Conservation (phyloP, 345 rosid species). For the Carallia pectinifolia region DNA sequence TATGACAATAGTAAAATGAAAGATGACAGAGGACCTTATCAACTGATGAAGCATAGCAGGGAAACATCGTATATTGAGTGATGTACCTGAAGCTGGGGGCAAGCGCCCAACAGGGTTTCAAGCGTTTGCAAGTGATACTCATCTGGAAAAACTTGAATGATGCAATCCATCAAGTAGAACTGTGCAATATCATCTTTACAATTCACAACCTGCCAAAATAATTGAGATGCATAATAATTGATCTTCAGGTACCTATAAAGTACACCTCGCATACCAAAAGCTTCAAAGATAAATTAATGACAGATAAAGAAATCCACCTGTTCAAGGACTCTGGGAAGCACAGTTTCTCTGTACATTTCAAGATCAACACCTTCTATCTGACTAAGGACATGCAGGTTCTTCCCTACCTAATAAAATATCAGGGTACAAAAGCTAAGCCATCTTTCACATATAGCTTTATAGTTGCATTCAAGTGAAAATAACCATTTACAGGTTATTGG, state of each 20-base stretch:
- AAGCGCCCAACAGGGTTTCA: conserved; percentile 86
- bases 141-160: conserved; percentile 98
- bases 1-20: not conserved
- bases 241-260: conserved; percentile 11
- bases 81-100: conserved; percentile 94
- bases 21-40: not conserved
- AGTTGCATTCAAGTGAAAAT: conserved; percentile 40
- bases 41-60: conserved; percentile 6
- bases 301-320: conserved; percentile 52
- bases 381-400: conserved; percentile 96
- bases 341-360: conserved; percentile 86
- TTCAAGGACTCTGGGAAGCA: conserved; percentile 95
- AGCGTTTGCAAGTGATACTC: conserved; percentile 99
- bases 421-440: conserved; percentile 29
- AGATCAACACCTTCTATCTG: conserved; percentile 99
- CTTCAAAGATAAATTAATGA: conserved; percentile 1
- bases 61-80: conserved; percentile 2
- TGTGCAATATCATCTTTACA: conserved; percentile 98
- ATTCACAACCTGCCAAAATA: conserved; percentile 75
- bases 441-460: conserved; percentile 31
- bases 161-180: conserved; percentile 93
- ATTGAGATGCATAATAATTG: conserved; percentile 17
- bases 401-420: conserved; percentile 74
- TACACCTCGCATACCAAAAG: conserved; percentile 11
- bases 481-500: conserved; percentile 47